phyloP scores from a whole-genome alignment of 768 basidiomycete species.

The Mycena haematopus region DNA sequence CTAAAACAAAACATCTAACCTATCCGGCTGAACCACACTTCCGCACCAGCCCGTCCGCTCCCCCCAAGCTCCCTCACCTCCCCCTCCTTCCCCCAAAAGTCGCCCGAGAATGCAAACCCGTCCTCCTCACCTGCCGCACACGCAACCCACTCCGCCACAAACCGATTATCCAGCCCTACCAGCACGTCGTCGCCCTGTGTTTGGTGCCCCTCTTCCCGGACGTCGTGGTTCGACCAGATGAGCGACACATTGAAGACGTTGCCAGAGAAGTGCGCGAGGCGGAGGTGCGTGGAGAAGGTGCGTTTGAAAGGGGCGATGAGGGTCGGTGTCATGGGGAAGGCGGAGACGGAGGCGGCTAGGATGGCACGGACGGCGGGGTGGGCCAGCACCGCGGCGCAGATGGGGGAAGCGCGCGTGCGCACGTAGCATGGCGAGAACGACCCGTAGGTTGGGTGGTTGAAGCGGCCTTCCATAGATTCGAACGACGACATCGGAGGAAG shows the following conservation, averaged over 20 bases:
- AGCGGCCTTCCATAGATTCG: slow-evolving; percentile 34
- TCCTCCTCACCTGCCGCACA: slow-evolving; percentile 32
- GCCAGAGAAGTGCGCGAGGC: slow-evolving; percentile 45
- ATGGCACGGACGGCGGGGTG: slow-evolving; percentile 39
- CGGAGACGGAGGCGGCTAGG: slow-evolving; percentile 25
- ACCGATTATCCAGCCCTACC: slow-evolving; percentile 42
- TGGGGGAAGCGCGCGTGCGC: slow-evolving; percentile 5
- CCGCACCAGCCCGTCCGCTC: slow-evolving; percentile 40
- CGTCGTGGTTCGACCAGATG: slow-evolving; percentile 44
- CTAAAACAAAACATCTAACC: too few species aligned
- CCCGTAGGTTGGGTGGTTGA: slow-evolving; percentile 45
- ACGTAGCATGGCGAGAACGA: slow-evolving; percentile 42
- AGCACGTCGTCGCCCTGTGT: slow-evolving; percentile 38
- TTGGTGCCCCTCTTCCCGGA: slow-evolving; percentile 38
- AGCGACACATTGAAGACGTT: slow-evolving; percentile 48
- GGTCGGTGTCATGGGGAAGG: slow-evolving; percentile 38
- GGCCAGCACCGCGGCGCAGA: slow-evolving; percentile 33
- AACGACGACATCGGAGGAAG: slow-evolving; percentile 33
- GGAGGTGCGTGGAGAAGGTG: slow-evolving; percentile 44
- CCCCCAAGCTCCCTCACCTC: slow-evolving; percentile 39
- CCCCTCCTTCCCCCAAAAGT: slow-evolving; percentile 50
- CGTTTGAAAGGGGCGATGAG: slow-evolving; percentile 43
- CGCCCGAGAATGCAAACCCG: slow-evolving; percentile 46
- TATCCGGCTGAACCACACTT: slow-evolving; percentile 44
- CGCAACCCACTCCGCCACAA: slow-evolving; percentile 47